Evolutionary conservation across 139 green algal genomes (phyloP), one percentile per base, ranked within the genome.

Genomic region (Yamagishiella unicocca): DNA sequence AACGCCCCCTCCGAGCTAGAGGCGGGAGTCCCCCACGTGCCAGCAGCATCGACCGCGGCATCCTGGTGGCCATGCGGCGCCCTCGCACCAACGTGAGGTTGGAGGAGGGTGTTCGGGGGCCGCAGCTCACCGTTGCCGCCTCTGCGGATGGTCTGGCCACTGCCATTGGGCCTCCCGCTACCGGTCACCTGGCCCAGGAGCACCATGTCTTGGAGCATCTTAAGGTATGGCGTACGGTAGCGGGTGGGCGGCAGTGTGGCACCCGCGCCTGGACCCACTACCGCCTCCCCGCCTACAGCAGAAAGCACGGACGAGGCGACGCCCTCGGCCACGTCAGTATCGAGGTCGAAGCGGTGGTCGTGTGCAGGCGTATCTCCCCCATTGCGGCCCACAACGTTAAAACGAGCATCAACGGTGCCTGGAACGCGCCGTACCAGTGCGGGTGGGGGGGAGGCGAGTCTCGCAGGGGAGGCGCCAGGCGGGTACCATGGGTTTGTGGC

Each of bases 171-270:
- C 10, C 38, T 24, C 46, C 35, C 35, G 5, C 76, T 10, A 7
- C 53, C 78, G 6, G 46, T 9, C 14, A n/a, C 38, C 40, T 75
- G 58, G 33, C 58, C 40, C 7, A 45, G 3, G 27, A 43, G 1
- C 40, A 42, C 58, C 58, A 85, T 85, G 37, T 74, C 78, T 1
- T 74, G 61, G 14, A 85, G 58, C 78, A 85, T 85, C 33, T 27
- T 75, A 25, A 85, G 40, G 40, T 85, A 85, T 0, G 78, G 78
- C 25, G 78, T 85, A 14, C 78, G 78, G 55, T 85, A 85, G 40
- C 78, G 78, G 4, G 40, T 85, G 58, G 24, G 27, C 33, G 31
- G 40, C 74, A 22, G 74, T 21, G 46, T 17, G 1, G 75, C 75
- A 25, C 61, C 78, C 38, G 27, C 61, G 40, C 61, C 61, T 2